These are phyloP conservation scores for Blastocystis sp. DNA, from an alignment of 352 stramenopile genomes.

Conservation along the genomic window DNA sequence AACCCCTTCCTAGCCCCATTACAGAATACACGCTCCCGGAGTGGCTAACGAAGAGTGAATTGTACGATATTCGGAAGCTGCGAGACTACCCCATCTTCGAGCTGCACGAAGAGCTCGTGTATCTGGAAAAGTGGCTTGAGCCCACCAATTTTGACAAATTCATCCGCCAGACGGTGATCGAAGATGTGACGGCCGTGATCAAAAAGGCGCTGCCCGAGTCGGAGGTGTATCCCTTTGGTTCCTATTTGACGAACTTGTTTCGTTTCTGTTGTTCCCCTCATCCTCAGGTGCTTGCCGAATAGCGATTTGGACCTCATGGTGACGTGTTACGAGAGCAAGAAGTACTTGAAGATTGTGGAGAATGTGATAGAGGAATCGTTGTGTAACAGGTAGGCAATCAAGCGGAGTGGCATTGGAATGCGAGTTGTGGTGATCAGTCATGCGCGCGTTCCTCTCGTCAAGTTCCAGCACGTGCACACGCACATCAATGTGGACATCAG, in stretches of 20 bases:
- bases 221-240: constrained; percentile 65
- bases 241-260: constrained; percentile 66
- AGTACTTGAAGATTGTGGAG: constrained; percentile 53
- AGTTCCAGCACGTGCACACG: constrained; percentile 49
- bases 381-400: neutral
- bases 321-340: constrained; percentile 42
- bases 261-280: neutral
- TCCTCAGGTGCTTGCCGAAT: constrained; percentile 56
- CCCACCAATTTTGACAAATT: constrained; percentile 49
- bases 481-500: constrained; percentile 53
- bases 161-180: constrained; percentile 29
- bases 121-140: constrained; percentile 63
- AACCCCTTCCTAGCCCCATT: neutral
- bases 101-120: constrained; percentile 63
- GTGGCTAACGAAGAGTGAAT: constrained; percentile 32
- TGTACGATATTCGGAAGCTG: constrained; percentile 44
- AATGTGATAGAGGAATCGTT: neutral
- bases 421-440: constrained; percentile 48
- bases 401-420: neutral
- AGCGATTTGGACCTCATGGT: constrained; percentile 69
- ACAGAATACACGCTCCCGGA: neutral
- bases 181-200: constrained; percentile 40
- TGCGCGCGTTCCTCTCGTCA: constrained; percentile 52
- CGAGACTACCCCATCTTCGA: constrained; percentile 62
- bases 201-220: neutral